phyloP scores from a whole-genome alignment of 345 rosid species.

The Dovyalis caffra region DNA sequence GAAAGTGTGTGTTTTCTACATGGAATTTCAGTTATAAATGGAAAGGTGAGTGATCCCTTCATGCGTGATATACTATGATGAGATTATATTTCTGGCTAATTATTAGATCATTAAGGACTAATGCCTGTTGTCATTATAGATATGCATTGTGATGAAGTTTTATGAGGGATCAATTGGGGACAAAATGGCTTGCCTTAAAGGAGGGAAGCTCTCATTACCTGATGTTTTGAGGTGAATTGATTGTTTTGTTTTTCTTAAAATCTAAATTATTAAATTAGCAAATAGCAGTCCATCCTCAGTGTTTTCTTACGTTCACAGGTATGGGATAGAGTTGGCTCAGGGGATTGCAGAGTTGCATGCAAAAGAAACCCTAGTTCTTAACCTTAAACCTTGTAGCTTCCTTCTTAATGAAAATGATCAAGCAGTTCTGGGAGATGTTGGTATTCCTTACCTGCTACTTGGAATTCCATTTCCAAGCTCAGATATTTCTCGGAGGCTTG shows the following conservation, averaged over 20 bases:
- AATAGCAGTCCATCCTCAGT: background rate
- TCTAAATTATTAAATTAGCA: background rate
- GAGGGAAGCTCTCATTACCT: conserved; percentile 68
- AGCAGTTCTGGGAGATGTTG: conserved; percentile 75
- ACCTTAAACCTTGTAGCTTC: conserved; percentile 75
- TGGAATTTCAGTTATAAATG: conserved; percentile 71
- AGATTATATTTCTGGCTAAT: background rate
- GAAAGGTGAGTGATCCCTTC: conserved; percentile 50
- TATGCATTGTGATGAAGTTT: conserved; percentile 77
- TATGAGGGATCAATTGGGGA: conserved; percentile 90
- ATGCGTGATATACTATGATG: background rate
- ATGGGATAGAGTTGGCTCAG: conserved; percentile 62
- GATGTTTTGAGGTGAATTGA: conserved; percentile 67
- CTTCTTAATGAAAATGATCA: conserved; percentile 67
- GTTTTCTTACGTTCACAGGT: conserved; percentile 47
- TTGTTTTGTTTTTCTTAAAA: background rate
- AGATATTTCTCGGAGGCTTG: conserved; percentile 64
- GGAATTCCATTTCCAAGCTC: conserved; percentile 68
- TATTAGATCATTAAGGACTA: conserved; percentile 11
- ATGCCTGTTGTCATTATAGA: conserved; percentile 31
- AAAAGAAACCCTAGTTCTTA: conserved; percentile 67
- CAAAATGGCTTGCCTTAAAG: conserved; percentile 74
- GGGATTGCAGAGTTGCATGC: conserved; percentile 70
- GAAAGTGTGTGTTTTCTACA: conserved; percentile 56
- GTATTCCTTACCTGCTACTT: conserved; percentile 68